phyloP scores from a whole-genome alignment of 129 eudicot species.

The Chrysanthemum makinoi region DNA sequence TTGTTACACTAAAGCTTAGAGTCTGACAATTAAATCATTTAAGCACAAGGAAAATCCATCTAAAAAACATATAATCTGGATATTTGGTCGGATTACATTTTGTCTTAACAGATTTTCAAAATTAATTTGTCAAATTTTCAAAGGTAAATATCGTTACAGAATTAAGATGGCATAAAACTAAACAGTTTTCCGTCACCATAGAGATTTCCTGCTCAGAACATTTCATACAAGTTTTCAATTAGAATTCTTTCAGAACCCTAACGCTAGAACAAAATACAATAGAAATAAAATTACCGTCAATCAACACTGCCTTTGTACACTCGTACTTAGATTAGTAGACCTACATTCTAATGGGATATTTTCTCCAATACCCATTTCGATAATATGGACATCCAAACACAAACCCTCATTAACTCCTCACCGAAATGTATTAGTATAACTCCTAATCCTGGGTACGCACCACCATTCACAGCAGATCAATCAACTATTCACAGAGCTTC shows the following conservation, averaged over 20 bases:
- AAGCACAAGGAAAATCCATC: too few species aligned
- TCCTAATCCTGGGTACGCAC: conserved; percentile 1
- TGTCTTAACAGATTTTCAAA: not conserved
- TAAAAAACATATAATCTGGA: too few species aligned
- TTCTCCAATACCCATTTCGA: not conserved
- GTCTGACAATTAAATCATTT: too few species aligned
- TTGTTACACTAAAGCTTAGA: too few species aligned
- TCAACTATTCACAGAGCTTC: conserved; percentile 29
- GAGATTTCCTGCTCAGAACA: not conserved
- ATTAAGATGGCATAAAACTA: not conserved
- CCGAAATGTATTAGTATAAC: not conserved
- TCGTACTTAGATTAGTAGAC: not conserved
- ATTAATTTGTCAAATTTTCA: not conserved
- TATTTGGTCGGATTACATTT: too few species aligned
- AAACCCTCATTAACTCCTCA: not conserved
- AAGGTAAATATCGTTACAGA: not conserved
- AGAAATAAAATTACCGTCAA: not conserved
- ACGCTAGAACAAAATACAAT: not conserved
- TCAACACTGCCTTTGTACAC: not conserved
- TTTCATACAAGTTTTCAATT: not conserved
- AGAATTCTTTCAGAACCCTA: not conserved
- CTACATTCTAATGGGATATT: not conserved
- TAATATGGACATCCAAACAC: not conserved
- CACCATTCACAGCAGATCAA: conserved; percentile 7
- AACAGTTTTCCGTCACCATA: not conserved